Evolutionary conservation across 202 grass and related monocot species (phyloP).

Genomic region (Zizania palustris): DNA sequence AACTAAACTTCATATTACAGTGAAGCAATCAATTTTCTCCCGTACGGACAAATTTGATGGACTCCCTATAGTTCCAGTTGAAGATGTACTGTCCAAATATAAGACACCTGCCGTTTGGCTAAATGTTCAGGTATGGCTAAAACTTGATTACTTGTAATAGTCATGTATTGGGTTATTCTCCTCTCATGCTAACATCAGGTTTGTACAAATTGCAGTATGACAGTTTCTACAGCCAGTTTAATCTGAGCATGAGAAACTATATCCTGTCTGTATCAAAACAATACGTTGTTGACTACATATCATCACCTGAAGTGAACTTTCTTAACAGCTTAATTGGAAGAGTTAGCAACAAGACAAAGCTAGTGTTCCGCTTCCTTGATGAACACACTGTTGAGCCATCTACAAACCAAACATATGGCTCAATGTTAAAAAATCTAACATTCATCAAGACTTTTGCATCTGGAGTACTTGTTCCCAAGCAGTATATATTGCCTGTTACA

Average conservation of each 20-base stretch:
- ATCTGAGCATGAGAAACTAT: conserved; percentile 65
- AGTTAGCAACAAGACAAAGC: conserved; percentile 63
- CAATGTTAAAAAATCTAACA: conserved; percentile 69
- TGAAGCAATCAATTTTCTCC: conserved; percentile 55
- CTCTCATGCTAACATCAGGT: conserved; percentile 19
- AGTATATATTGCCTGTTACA: conserved; percentile 72
- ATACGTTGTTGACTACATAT: conserved; percentile 54
- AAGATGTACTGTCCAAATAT: background rate
- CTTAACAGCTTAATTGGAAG: conserved; percentile 61
- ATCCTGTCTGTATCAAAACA: conserved; percentile 52
- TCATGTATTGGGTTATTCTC: conserved; percentile 26
- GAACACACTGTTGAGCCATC: conserved; percentile 60
- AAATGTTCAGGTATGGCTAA: conserved; percentile 72
- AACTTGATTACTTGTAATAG: conserved; percentile 33
- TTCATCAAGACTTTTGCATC: conserved; percentile 80
- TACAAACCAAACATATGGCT: conserved; percentile 66
- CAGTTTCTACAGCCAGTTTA: conserved; percentile 74
- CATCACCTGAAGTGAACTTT: conserved; percentile 75
- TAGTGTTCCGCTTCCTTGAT: conserved; percentile 79
- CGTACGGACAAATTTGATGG: conserved; percentile 37
- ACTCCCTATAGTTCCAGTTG: conserved; percentile 18
- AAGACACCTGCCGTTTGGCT: conserved; percentile 61
- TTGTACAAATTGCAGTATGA: conserved; percentile 57
- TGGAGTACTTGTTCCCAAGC: conserved; percentile 92
- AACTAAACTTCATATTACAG: conserved; percentile 50